Conservation (phyloP, 148 eudicot species). For the Rhododendron griersonianum region DNA sequence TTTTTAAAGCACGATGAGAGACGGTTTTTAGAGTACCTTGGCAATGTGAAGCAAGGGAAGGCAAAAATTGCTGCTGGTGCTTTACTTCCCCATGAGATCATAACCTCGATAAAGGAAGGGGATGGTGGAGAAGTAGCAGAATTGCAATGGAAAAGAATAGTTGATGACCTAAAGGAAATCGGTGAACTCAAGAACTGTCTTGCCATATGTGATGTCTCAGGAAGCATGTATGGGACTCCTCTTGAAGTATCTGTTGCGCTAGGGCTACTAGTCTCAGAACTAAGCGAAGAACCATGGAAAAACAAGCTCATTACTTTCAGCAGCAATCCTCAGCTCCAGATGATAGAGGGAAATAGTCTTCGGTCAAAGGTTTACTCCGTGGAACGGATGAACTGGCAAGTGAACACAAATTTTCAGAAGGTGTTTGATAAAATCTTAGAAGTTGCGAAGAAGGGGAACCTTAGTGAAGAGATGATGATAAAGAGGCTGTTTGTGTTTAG, state of each 20-base stretch:
- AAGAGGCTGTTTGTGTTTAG: conserved; percentile 49
- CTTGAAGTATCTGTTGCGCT: conserved; percentile 10
- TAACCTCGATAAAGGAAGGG: not conserved
- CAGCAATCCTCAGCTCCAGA: conserved; percentile 16
- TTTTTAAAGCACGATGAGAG: not conserved
- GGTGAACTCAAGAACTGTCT: not conserved
- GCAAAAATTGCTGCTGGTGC: conserved; percentile 5
- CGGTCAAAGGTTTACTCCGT: conserved; percentile 9
- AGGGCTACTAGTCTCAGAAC: conserved; percentile 21
- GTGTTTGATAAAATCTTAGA: conserved; percentile 39
- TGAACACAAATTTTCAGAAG: conserved; percentile 30
- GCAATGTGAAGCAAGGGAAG: not conserved
- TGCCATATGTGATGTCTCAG: conserved; percentile 14
- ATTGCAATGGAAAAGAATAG: not conserved
- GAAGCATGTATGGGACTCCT: conserved; percentile 10
- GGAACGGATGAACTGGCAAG: conserved; percentile 12
- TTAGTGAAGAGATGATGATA: conserved; percentile 35
- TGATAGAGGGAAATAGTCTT: conserved; percentile 18
- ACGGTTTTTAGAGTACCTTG: conserved; percentile 6
- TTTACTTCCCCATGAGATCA: conserved; percentile 5
- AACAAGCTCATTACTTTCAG: conserved; percentile 32
- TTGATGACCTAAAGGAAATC: not conserved
- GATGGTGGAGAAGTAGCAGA: conserved; percentile 4
- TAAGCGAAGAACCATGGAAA: conserved; percentile 37
- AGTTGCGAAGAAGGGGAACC: conserved; percentile 20